Evolutionary conservation across 257 asterid species (phyloP).

Genomic region (Phtheirospermum japonicum): DNA sequence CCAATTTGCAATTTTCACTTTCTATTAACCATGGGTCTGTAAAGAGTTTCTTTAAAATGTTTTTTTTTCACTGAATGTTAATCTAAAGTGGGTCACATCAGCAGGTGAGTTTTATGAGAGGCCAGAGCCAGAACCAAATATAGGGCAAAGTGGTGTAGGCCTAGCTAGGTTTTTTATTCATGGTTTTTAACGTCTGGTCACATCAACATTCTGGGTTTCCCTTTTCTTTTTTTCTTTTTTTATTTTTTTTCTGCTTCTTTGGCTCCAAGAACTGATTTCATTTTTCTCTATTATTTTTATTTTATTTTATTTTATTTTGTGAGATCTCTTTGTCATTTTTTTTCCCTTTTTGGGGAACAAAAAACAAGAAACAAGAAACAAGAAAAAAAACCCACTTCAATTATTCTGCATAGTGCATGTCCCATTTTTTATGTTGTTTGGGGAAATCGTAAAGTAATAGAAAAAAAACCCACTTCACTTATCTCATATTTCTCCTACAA

Average conservation of each 20-base stretch:
- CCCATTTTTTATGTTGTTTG: slow-evolving; percentile 12
- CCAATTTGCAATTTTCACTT: slow-evolving; percentile 8
- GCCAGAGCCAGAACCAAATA: slow-evolving; percentile 22
- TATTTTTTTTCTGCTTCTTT: too few relatives aligned
- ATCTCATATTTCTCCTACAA: background rate
- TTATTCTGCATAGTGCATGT: slow-evolving; percentile 15
- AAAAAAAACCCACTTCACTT: background rate
- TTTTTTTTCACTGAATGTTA: slow-evolving; percentile 42
- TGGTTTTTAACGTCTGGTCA: slow-evolving; percentile 47
- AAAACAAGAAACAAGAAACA: background rate
- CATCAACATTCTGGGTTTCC: slow-evolving; percentile 41
- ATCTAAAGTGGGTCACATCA: slow-evolving; percentile 81
- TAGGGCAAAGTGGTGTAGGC: slow-evolving; percentile 37
- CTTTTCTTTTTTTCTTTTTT: slow-evolving; percentile 1
- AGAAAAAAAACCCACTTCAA: slow-evolving; percentile 8
- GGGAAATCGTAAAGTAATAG: background rate
- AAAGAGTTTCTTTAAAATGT: slow-evolving; percentile 3
- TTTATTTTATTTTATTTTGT: slow-evolving; percentile 14
- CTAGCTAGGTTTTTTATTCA: slow-evolving; percentile 31
- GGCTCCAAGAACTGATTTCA: slow-evolving; percentile 12
- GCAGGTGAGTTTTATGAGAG: slow-evolving; percentile 50
- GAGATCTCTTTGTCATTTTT: background rate
- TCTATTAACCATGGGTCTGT: slow-evolving; percentile 23
- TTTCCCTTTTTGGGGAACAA: background rate
- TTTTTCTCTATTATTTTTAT: background rate